Base-by-base conservation (phyloP, 2,329 filamentous ascomycete genomes). In the Capronia americana region DNA sequence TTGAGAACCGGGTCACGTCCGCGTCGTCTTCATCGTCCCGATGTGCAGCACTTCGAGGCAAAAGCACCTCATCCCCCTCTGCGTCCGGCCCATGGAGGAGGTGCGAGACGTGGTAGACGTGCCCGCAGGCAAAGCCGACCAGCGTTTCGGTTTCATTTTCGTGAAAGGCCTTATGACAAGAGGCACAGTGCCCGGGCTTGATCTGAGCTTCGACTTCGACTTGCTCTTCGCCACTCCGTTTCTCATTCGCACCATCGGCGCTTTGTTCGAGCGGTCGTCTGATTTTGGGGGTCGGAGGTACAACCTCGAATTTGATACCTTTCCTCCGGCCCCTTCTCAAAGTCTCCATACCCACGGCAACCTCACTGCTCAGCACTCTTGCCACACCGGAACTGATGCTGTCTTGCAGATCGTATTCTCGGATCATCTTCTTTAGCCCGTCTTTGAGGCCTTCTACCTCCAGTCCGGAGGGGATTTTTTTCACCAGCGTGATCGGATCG, bases 341-440 rank as follows among this genome's bases (percentile, higher is more conserved):
- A 3, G 88, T 88, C 58, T 90, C 90, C 86, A 98, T 96, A 0
- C 91, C 92, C 4, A 86, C 84, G 0, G 90, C 89, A 0, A 99
- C 94, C 78, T 99, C 95, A 64, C 93, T 92, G 58, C 91, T 85
- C 50, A 98, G 82, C 0, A 98, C 93, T 62, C 88, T 87, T 0
- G 95, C 93, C 3, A 96, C 95, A 0, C 95, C 95, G 51, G 90
- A 89, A 70, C 91, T 94, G 75, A 99, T 97, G 73, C 91, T 95
- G 75, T 92, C 88, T 79, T 98, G 95, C 53, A 99, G 91, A 75
- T 98, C 95, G 75, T 97, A 93, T 78, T 99, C 95, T 73, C 94
- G 90, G 76, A 99, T 91, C 82, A 99, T 93, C 64, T 93, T 90
- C 53, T 90, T 90, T 3, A 99, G 85, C 0, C 94, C 95, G 69